Evolutionary conservation across 2,329 filamentous ascomycete species (phyloP).

Genomic region (Colletotrichum destructivum): DNA sequence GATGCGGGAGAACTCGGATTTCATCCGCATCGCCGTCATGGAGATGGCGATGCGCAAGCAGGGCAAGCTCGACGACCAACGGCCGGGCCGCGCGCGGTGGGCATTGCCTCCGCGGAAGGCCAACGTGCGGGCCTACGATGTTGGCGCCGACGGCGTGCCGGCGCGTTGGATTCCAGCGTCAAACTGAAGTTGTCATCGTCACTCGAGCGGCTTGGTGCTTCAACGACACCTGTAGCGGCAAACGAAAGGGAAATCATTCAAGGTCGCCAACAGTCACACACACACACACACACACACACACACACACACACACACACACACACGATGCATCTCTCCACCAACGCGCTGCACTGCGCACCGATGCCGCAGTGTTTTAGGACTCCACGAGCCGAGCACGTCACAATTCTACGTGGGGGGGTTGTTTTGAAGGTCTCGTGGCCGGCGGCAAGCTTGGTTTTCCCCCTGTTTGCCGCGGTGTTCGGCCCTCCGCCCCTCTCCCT

Average conservation of each 20-base stretch:
- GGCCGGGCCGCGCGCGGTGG: constrained; percentile 78
- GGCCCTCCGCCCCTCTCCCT: neutral
- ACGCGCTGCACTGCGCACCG: constrained; percentile 11
- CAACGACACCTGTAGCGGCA: constrained; percentile 5
- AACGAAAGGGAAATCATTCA: neutral
- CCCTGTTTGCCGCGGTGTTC: constrained; percentile 20
- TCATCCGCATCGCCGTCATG: constrained; percentile 80
- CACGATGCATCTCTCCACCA: neutral
- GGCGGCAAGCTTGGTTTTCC: constrained; percentile 27
- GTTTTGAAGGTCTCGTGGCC: constrained; percentile 8
- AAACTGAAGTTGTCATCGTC: constrained; percentile 31
- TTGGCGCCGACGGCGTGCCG: constrained; percentile 72
- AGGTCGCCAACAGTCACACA: neutral
- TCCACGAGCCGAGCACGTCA: constrained; percentile 32
- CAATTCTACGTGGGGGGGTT: constrained; percentile 1
- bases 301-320: neutral
- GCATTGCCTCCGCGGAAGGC: constrained; percentile 76
- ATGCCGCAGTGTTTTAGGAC: constrained; percentile 20
- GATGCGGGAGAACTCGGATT: constrained; percentile 79
- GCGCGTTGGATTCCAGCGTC: constrained; percentile 68
- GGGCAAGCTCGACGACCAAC: constrained; percentile 77
- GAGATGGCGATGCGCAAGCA: constrained; percentile 79
- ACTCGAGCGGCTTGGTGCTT: constrained; percentile 4
- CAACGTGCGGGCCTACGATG: constrained; percentile 67
- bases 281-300: too few species aligned